Evolutionary conservation across 2,329 filamentous ascomycete species (phyloP), one percentile per base, ranked within the genome.

Genomic region (Coleophoma crateriformis): DNA sequence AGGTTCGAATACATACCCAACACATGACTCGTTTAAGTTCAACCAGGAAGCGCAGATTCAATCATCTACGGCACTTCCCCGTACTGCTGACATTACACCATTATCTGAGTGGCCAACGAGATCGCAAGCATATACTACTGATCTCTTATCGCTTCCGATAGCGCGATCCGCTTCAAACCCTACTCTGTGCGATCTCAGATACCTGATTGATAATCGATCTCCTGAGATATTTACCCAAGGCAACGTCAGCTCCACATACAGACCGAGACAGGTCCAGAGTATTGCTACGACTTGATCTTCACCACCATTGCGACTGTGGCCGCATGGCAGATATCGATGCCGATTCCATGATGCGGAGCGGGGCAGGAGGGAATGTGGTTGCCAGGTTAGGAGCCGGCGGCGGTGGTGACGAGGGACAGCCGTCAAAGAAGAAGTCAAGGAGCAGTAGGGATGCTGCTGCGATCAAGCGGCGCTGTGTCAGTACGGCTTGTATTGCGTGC

Each of bases 401-500:
- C 4, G 27, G 33, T 15, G 48, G 32, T 15, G 47, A 32, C n/a
- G 34, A 33, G 44, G 37, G 38, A 33, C 45, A 41, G 17, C 46
- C 49, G 34, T 37, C 56, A 17, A 64, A 60, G 54, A 63, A 63
- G 51, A 64, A 61, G 48, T 60, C 61, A 46, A 59, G 60, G 46
- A 61, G 50, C 33, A 61, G 58, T 46, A 53, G 58, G 39, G 63
- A 65, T 47, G 57, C 51, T 14, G 62, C 61, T 7, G 55, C 57
- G 7, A 63, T 59, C 41, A 91, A 91, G 67, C 77, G 88, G 55
- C 78, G 87, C 58, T 91, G 88, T 66, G 86, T 92, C 51, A 90
- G 86, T 69, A 91, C 86, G n/a, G 88, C 88, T 10, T 92, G 88
- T 64, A 82, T 91, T 61, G 87, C 88, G 15, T 92, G 88, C 65